Evolutionary conservation across 2,329 filamentous ascomycete species (phyloP).

Genomic region (Paracoccidioides lutzii): DNA sequence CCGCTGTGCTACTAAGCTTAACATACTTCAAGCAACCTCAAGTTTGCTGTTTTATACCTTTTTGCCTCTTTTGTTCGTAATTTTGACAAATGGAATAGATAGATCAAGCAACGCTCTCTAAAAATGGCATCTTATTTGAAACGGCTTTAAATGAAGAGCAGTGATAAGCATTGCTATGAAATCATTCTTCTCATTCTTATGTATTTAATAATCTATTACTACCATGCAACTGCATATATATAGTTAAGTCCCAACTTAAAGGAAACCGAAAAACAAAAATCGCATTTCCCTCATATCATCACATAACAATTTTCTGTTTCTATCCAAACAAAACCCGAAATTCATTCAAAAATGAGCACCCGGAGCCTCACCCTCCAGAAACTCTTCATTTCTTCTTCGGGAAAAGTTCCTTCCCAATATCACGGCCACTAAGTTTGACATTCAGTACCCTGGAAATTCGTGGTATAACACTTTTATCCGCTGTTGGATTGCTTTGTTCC

Average conservation of each 20-base stretch:
- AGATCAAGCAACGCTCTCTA: background rate
- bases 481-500: conserved; percentile 64
- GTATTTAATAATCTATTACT: background rate
- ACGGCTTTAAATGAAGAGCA: background rate
- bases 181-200: background rate
- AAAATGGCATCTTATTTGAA: background rate
- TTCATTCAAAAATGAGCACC: background rate
- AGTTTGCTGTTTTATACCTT: background rate
- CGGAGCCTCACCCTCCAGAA: conserved; percentile 1
- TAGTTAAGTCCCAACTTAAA: background rate
- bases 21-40: background rate
- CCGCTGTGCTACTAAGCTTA: background rate
- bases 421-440: conserved; percentile 70
- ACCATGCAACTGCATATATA: background rate
- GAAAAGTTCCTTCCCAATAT: conserved; percentile 76
- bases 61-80: background rate
- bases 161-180: background rate
- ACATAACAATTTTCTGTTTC: background rate
- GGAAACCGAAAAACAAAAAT: background rate
- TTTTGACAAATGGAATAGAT: background rate
- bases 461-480: conserved; percentile 70
- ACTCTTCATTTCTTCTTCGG: conserved; percentile 54
- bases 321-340: background rate
- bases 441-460: conserved; percentile 76
- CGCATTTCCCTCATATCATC: background rate